Percentiles rank a stretch among this genome's conserved stretches.
Evolutionary conservation across 352 stramenopile genomes (phyloP).

Genomic region (Thraustochytrium sp.): DNA sequence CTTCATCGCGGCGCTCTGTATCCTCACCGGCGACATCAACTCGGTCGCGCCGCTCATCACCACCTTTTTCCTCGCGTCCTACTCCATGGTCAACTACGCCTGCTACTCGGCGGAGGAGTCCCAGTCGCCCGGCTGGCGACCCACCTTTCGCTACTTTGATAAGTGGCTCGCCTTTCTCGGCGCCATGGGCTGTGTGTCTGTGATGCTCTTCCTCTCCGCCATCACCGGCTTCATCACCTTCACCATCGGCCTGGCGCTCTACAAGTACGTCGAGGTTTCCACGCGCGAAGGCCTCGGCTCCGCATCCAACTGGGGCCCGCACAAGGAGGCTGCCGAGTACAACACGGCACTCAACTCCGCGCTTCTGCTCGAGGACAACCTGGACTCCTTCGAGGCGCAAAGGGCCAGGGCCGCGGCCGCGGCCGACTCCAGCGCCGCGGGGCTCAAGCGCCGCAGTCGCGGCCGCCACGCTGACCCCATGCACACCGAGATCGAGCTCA

Average conservation of each 20-base stretch:
- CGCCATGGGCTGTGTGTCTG: conserved; percentile 32
- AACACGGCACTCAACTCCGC: conserved; percentile 21
- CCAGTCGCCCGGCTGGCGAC: conserved; percentile 60
- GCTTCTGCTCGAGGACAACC: conserved; percentile 33
- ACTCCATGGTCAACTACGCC: conserved; percentile 65
- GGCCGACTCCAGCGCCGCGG: neutral
- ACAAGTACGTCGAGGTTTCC: conserved; percentile 44
- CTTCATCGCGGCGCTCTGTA: conserved; percentile 60
- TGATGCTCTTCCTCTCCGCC: conserved; percentile 47
- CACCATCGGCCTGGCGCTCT: conserved; percentile 45
- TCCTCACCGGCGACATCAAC: conserved; percentile 65
- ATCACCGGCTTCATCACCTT: conserved; percentile 45
- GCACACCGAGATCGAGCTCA: conserved; percentile 32
- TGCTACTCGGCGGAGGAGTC: conserved; percentile 63
- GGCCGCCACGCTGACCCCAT: neutral
- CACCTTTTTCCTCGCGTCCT: conserved; percentile 69
- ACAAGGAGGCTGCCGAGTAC: conserved; percentile 36
- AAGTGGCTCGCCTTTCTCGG: conserved; percentile 48
- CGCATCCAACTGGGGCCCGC: neutral
- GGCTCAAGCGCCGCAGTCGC: neutral
- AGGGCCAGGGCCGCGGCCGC: neutral
- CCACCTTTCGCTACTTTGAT: conserved; percentile 50
- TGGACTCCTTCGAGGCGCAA: too few species aligned
- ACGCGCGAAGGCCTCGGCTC: conserved; percentile 11
- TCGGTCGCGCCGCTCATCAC: conserved; percentile 65